Conservation (phyloP, 1,284 basidiomycete genomes). For the Apiotrichum akiyoshidainum region DNA sequence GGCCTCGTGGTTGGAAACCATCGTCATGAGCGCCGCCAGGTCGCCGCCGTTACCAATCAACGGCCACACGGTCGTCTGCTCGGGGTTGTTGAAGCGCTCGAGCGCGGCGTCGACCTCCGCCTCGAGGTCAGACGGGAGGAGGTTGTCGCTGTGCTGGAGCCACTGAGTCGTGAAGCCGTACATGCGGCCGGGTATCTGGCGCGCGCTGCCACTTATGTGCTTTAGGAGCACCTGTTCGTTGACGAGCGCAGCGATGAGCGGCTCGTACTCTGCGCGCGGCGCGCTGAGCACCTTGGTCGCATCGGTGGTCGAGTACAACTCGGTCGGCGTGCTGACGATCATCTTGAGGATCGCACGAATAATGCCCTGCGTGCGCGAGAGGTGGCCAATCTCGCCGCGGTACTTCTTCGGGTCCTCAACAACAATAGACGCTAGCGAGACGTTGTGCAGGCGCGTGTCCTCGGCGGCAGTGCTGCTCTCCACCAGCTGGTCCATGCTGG, state of each 20-base stretch:
- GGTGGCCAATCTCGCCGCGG: neutral
- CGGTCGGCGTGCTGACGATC: conserved; percentile 66
- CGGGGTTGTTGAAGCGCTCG: conserved; percentile 62
- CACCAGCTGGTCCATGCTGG: conserved; percentile 58
- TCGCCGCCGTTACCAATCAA: conserved; percentile 36
- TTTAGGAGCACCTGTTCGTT: conserved; percentile 36
- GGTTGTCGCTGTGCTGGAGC: conserved; percentile 53
- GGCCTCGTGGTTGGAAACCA: conserved; percentile 40
- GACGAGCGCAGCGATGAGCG: conserved; percentile 50
- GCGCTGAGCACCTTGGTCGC: conserved; percentile 61
- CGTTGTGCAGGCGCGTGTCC: conserved; percentile 63
- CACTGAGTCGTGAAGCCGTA: conserved; percentile 48
- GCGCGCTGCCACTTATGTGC: conserved; percentile 7
- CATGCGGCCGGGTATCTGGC: conserved; percentile 19
- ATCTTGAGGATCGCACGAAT: conserved; percentile 56
- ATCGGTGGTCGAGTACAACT: conserved; percentile 60
- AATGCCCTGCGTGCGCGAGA: conserved; percentile 3
- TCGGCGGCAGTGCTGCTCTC: conserved; percentile 51
- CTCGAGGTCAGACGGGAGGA: conserved; percentile 61
- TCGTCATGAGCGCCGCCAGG: conserved; percentile 36
- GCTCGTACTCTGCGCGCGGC: conserved; percentile 56
- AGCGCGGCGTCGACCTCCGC: conserved; percentile 58
- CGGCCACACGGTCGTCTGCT: conserved; percentile 28
- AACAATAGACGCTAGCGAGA: conserved; percentile 58
- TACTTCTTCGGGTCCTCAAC: conserved; percentile 50